Percentiles rank a stretch among this genome's conserved stretches.
Conservation (phyloP, 345 rosid species). For the Melastoma malabathricum region DNA sequence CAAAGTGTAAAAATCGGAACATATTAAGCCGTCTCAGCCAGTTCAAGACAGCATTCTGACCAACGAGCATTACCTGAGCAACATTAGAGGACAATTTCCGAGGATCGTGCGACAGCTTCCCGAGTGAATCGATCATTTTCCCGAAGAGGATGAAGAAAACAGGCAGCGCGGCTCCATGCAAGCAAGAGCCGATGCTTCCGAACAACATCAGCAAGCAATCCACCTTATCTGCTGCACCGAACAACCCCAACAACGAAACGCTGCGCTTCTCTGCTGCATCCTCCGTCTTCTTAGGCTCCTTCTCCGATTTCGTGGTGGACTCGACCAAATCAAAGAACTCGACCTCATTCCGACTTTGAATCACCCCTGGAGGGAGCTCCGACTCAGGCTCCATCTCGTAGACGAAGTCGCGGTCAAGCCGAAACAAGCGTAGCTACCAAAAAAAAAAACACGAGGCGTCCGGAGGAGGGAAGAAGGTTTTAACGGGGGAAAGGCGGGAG, state of each 20-base stretch:
- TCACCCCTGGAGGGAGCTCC: too few relatives aligned
- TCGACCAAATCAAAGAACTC: too few relatives aligned
- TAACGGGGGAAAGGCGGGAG: too few relatives aligned
- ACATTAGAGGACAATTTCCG: constrained; percentile 33
- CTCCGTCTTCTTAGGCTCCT: not conserved
- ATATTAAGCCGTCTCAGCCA: too few relatives aligned
- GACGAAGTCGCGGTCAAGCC: too few relatives aligned
- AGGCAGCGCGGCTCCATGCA: constrained; percentile 66
- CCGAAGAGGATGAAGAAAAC: constrained; percentile 56
- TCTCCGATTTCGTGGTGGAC: constrained; percentile 4
- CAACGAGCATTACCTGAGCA: constrained; percentile 32
- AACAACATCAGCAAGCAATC: constrained; percentile 47
- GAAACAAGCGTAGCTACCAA: too few relatives aligned
- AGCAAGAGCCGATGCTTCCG: constrained; percentile 46
- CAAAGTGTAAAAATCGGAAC: too few relatives aligned
- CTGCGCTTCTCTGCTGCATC: constrained; percentile 10
- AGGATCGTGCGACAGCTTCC: constrained; percentile 40
- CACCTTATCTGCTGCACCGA: constrained; percentile 45
- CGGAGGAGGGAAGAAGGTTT: too few relatives aligned
- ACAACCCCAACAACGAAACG: constrained; percentile 48
- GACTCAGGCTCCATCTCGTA: too few relatives aligned
- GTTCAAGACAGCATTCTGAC: not conserved
- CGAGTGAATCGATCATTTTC: constrained; percentile 57
- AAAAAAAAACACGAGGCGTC: too few relatives aligned
- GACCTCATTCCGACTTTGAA: too few relatives aligned